phyloP scores from a whole-genome alignment of 129 eudicot species.

The Flaveria ramosissima region DNA sequence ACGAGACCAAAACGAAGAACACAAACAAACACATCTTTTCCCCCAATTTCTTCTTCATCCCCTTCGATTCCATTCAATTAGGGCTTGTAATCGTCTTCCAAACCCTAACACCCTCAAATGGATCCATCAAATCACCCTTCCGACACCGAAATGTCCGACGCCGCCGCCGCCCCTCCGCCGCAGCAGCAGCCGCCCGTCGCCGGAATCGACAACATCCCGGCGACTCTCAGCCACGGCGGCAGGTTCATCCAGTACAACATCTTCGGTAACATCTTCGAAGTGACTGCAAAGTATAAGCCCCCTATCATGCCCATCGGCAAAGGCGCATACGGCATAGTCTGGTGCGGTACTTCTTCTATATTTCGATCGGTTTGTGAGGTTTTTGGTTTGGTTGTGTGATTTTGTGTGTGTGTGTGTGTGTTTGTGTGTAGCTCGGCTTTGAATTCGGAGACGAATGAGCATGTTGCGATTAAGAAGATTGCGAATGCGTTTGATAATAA shows the following conservation, averaged over 20 bases:
- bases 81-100: constrained; percentile 23
- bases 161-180: constrained; percentile 40
- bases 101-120: constrained; percentile 25
- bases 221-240: constrained; percentile 82
- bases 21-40: constrained; percentile 3
- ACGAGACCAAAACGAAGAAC: constrained; percentile 13
- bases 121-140: constrained; percentile 61
- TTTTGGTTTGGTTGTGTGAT: background rate
- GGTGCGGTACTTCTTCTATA: constrained; percentile 37
- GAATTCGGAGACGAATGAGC: constrained; percentile 89
- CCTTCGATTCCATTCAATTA: background rate
- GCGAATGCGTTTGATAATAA: constrained; percentile 78
- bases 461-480: constrained; percentile 89
- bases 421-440: constrained; percentile 60
- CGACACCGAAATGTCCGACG: constrained; percentile 84
- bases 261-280: constrained; percentile 81
- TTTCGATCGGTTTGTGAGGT: background rate
- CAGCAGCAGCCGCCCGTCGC: constrained; percentile 45
- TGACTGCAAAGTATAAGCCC: constrained; percentile 80
- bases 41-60: background rate
- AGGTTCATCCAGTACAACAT: constrained; percentile 81
- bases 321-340: constrained; percentile 94
- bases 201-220: constrained; percentile 60
- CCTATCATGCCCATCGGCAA: constrained; percentile 86
- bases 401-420: background rate